These are phyloP conservation scores for Nigrospora sphaerica DNA, from an alignment of 2,329 filamentous ascomycete genomes.

Conservation along the genomic window DNA sequence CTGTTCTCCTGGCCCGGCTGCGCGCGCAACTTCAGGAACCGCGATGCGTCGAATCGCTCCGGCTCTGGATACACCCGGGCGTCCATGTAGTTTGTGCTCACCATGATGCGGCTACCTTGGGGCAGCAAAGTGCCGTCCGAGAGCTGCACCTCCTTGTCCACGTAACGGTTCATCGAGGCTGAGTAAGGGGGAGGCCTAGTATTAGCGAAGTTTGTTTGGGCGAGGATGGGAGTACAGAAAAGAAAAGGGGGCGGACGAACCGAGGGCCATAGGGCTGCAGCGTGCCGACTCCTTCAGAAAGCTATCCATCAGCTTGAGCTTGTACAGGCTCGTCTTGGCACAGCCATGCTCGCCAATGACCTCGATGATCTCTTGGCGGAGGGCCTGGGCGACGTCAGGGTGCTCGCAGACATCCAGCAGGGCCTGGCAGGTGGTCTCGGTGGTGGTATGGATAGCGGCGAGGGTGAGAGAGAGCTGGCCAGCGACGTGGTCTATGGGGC, in stretches of 20 bases:
- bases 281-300: constrained; percentile 32
- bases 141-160: constrained; percentile 15
- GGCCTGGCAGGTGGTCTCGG: constrained; percentile 24
- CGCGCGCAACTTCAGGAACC: constrained; percentile 20
- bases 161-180: constrained; percentile 24
- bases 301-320: constrained; percentile 30
- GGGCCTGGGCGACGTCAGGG: constrained; percentile 33
- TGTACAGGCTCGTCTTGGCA: constrained; percentile 23
- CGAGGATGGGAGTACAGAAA: background rate
- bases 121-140: constrained; percentile 21
- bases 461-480: constrained; percentile 28
- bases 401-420: constrained; percentile 36
- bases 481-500: constrained; percentile 21
- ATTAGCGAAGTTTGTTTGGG: no score
- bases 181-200: background rate
- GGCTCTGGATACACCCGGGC: constrained; percentile 17
- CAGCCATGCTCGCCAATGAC: constrained; percentile 21
- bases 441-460: constrained; percentile 35
- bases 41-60: constrained; percentile 19
- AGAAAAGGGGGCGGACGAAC: constrained; percentile 12
- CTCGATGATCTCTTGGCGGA: constrained; percentile 36
- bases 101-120: constrained; percentile 16
- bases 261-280: constrained; percentile 15
- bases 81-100: constrained; percentile 20
- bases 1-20: constrained; percentile 21